Evolutionary conservation across 129 eudicot genomes (phyloP), one percentile per base, ranked within the genome.

Genomic region (Chrysanthemum makinoi): DNA sequence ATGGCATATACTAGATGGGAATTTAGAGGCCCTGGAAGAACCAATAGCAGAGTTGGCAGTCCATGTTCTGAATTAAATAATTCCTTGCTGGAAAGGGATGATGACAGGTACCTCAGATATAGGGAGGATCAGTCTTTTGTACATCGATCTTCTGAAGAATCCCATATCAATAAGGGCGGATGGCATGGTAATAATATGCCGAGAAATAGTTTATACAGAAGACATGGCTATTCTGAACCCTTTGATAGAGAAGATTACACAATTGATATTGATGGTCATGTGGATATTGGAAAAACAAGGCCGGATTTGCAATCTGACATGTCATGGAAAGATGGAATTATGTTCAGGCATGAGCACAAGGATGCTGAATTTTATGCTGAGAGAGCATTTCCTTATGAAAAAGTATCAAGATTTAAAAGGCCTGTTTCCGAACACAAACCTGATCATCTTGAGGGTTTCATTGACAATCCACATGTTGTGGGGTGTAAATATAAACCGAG

Each of bases 1-100:
- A 53, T 79, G 11, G 64, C 74, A 15, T 68, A 70, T 81, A 49
- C 69, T 70, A 77, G 83, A 79, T 72, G 89, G 79, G 79, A 75
- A 73, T 51, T 46, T 56, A 72, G 72, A 80, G 77, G 65, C 50
- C 49, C 83, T 75, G 75, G 33, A 69, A 77, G 81, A 75, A 72
- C 53, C 51, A 63, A 65, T 26, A 69, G 79, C 59, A 72, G 60
- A 70, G 43, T n/a, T 72, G 66, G 66, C 9, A 17, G 68, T 66
- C 79, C 83, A 12, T 65, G 54, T 33, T 24, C 54, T 70, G 82
- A 62, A 51, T 53, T 65, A 18, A 74, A 77, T 71, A 30, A 68
- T 39, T 22, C 28, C 30, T 57, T 63, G 63, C 47, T 14, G 30
- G 49, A 43, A 16, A 70, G 46, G 33, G 44, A 61, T 61, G 66